Evolutionary conservation across 768 basidiomycete genomes (phyloP).

Genomic region (Suillus tomentosus): DNA sequence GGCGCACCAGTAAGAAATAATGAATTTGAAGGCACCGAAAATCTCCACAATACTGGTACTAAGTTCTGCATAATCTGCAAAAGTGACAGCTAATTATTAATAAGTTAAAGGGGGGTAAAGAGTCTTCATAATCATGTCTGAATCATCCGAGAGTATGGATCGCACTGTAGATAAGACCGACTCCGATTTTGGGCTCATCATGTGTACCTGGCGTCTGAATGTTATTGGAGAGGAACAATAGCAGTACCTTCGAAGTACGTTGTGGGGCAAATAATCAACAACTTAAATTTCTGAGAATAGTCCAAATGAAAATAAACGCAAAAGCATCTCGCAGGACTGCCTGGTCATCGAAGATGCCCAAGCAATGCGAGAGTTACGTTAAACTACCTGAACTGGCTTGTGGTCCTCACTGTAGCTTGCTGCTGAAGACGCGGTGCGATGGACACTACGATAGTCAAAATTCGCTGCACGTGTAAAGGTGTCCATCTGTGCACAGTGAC

Average conservation of each 20-base stretch:
- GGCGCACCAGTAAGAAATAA: no score
- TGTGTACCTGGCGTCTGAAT: neutral
- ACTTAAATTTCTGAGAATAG: neutral
- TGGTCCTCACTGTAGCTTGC: conserved; percentile 6
- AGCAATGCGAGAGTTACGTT: neutral
- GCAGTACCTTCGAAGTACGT: neutral
- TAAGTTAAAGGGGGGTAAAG: no score
- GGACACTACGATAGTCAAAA: neutral
- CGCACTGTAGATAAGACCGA: no score
- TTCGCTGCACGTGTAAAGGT: conserved; percentile 26
- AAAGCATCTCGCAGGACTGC: neutral
- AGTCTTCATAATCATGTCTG: no score
- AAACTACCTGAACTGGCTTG: neutral
- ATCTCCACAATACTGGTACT: no score
- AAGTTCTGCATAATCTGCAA: no score
- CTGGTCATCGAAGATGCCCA: neutral
- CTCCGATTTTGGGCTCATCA: neutral
- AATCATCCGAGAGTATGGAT: no score
- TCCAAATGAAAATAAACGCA: neutral
- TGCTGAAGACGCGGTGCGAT: neutral
- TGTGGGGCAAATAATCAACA: neutral
- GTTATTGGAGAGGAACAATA: neutral
- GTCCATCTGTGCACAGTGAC: conserved; percentile 26
- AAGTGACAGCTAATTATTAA: no score
- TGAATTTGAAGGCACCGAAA: no score